Conservation (phyloP, 2,329 filamentous ascomycete species). For the Aspergillus calidoustus region DNA sequence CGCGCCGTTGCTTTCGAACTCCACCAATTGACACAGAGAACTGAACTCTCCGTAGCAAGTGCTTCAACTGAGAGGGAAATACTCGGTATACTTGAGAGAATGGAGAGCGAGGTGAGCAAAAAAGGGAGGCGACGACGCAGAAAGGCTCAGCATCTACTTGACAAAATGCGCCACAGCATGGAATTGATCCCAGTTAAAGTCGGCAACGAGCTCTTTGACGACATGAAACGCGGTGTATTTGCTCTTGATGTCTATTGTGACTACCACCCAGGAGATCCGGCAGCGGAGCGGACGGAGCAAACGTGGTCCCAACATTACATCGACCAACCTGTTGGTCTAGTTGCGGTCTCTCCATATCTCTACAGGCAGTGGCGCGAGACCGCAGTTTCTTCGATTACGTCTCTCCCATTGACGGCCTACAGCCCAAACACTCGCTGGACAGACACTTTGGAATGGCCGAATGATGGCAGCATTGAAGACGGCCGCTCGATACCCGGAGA, state of each 20-base stretch:
- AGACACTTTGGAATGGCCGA: constrained; percentile 15
- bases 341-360: constrained; percentile 25
- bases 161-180: constrained; percentile 29
- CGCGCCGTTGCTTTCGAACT: constrained; percentile 31
- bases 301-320: constrained; percentile 19
- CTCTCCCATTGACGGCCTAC: constrained; percentile 19
- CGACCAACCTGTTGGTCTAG: constrained; percentile 17
- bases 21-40: constrained; percentile 28
- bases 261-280: constrained; percentile 36
- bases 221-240: constrained; percentile 39
- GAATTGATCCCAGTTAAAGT: constrained; percentile 37
- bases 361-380: constrained; percentile 23
- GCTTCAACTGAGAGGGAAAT: constrained; percentile 30
- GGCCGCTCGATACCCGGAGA: not conserved
- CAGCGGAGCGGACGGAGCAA: constrained; percentile 30
- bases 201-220: constrained; percentile 32
- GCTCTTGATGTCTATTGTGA: constrained; percentile 34
- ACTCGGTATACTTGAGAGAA: constrained; percentile 26
- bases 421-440: constrained; percentile 18
- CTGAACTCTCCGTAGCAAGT: constrained; percentile 23
- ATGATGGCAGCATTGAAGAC: constrained; percentile 7
- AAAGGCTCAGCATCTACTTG: constrained; percentile 28
- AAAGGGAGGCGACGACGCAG: constrained; percentile 28
- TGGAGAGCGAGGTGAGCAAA: constrained; percentile 31
- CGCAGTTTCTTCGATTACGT: constrained; percentile 5